A percentile compares a stretch with the other conserved stretches of the same genome.
Conservation (phyloP, 2,329 filamentous ascomycete genomes). For the Trichoderma sp. region DNA sequence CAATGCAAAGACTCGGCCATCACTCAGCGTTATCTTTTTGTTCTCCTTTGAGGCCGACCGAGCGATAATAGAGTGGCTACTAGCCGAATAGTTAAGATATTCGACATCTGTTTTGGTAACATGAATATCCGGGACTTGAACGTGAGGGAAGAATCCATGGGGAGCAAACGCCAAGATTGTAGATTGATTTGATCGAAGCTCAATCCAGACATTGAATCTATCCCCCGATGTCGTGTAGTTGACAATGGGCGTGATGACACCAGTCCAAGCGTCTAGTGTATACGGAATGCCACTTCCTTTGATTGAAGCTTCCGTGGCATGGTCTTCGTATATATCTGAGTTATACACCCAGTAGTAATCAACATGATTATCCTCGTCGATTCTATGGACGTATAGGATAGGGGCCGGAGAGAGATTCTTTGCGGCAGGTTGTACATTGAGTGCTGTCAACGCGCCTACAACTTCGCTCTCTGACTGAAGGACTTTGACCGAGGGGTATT, state of each 20-base stretch:
- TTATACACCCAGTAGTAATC: conserved; percentile 12
- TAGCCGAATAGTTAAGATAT: neutral
- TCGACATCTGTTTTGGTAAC: neutral
- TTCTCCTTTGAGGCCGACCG: neutral
- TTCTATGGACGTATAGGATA: conserved; percentile 1
- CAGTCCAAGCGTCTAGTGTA: neutral
- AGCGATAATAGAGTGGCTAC: neutral
- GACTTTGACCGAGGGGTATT: neutral
- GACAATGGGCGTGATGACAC: neutral
- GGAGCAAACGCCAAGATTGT: conserved; percentile 4
- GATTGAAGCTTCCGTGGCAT: neutral
- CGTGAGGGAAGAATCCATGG: neutral
- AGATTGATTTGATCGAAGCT: neutral
- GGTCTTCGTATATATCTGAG: neutral
- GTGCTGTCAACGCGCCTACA: neutral
- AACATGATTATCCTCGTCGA: neutral
- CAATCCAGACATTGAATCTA: conserved; percentile 2
- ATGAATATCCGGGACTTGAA: neutral
- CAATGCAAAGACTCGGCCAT: neutral
- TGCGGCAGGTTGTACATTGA: neutral
- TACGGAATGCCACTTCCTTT: neutral
- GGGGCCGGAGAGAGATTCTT: neutral
- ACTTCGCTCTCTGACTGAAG: neutral
- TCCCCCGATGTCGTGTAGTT: neutral
- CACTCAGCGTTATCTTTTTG: neutral